Evolutionary conservation across 768 basidiomycete genomes (phyloP).

Genomic region (Lentinula aciculospora): DNA sequence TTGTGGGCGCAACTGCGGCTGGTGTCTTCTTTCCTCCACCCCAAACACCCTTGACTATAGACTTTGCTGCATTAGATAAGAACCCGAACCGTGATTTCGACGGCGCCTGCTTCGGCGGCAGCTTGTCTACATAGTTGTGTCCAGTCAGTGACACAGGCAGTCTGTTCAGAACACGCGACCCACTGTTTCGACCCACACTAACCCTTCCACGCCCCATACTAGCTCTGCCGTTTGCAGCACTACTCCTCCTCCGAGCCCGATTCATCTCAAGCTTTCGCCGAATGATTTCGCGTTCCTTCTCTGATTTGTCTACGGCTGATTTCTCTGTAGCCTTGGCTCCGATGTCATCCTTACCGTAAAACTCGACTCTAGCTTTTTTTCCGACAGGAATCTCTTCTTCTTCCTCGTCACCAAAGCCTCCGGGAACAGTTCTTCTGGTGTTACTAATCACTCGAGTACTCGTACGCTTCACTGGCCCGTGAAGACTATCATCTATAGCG

Average conservation of each 20-base stretch:
- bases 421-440: constrained; percentile 44
- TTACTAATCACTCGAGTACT: constrained; percentile 44
- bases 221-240: constrained; percentile 37
- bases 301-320: constrained; percentile 28
- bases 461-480: constrained; percentile 13
- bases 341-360: constrained; percentile 23
- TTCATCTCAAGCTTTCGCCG: constrained; percentile 60
- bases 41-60: constrained; percentile 71
- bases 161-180: constrained; percentile 14
- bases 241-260: constrained; percentile 66
- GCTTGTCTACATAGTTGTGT: constrained; percentile 24
- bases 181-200: constrained; percentile 36
- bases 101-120: constrained; percentile 29
- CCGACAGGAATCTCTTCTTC: constrained; percentile 21
- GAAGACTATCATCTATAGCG: constrained; percentile 31
- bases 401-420: constrained; percentile 52
- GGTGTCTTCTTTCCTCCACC: constrained; percentile 42
- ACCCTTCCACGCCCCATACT: constrained; percentile 26
- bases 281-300: constrained; percentile 52
- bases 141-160: background rate
- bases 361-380: constrained; percentile 6
- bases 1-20: constrained; percentile 18
- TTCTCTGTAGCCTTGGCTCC: constrained; percentile 29
- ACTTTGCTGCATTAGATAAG: constrained; percentile 61
- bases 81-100: constrained; percentile 62